phyloP scores from a whole-genome alignment of 129 eudicot genomes.

The Rutidosis leptorrhynchoides region DNA sequence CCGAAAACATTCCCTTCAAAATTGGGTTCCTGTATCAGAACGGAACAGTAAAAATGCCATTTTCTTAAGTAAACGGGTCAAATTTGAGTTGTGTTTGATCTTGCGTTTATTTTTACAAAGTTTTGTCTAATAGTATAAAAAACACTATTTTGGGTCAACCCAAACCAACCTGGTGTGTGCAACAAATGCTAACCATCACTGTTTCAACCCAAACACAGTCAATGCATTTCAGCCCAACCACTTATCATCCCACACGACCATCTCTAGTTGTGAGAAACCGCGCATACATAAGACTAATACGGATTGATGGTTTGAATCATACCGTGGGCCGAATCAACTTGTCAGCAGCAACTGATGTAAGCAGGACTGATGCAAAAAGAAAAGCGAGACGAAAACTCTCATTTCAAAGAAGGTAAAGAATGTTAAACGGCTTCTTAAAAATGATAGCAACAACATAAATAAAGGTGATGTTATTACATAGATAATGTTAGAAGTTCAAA shows the following conservation, averaged over 20 bases:
- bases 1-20: conserved; percentile 64
- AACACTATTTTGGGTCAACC: no score
- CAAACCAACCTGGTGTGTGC: background rate
- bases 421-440: conserved; percentile 41
- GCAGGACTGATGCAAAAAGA: conserved; percentile 47
- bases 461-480: background rate
- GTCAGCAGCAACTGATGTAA: conserved; percentile 70
- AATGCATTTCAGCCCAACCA: background rate
- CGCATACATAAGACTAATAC: background rate
- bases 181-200: background rate
- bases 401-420: conserved; percentile 43
- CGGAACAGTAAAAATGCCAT: background rate
- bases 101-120: no score
- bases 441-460: conserved; percentile 43
- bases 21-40: conserved; percentile 54
- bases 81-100: no score
- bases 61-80: background rate
- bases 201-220: background rate
- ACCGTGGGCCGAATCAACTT: conserved; percentile 67
- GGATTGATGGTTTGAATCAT: background rate
- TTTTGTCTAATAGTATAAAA: no score
- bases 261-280: background rate
- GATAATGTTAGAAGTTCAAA: background rate
- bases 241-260: background rate
- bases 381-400: conserved; percentile 46